Evolutionary conservation across 306 rosid genomes (phyloP).

Genomic region (Comarum palustre): DNA sequence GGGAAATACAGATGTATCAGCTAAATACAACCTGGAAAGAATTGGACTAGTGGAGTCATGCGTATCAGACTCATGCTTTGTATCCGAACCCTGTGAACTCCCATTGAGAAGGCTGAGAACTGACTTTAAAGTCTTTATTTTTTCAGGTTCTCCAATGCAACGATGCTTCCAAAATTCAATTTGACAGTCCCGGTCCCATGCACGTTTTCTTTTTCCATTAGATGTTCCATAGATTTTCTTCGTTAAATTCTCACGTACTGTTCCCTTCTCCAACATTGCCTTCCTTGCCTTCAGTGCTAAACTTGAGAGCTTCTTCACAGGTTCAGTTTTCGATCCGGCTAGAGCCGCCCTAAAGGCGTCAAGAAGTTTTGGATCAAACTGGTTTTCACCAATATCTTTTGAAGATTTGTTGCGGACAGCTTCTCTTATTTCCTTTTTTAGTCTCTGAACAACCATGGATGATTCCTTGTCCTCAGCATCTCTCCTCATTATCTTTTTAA

Average conservation of each 20-base stretch:
- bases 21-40: constrained; percentile 87
- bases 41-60: constrained; percentile 63
- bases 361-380: constrained; percentile 87
- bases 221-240: constrained; percentile 74
- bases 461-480: constrained; percentile 67
- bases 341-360: constrained; percentile 88
- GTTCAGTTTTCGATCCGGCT: constrained; percentile 69
- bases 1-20: constrained; percentile 92
- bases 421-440: constrained; percentile 87
- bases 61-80: constrained; percentile 41
- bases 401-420: constrained; percentile 69
- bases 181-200: constrained; percentile 98
- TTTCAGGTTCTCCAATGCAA: constrained; percentile 82
- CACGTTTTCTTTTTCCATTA: constrained; percentile 86
- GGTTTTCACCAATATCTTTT: constrained; percentile 62
- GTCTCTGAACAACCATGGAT: constrained; percentile 64
- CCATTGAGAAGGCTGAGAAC: constrained; percentile 81
- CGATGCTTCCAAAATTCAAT: constrained; percentile 97
- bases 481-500: constrained; percentile 95
- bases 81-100: constrained; percentile 45
- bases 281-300: constrained; percentile 68
- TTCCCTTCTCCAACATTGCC: constrained; percentile 80
- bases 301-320: constrained; percentile 56
- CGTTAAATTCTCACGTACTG: constrained; percentile 80
- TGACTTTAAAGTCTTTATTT: constrained; percentile 82